Evolutionary conservation across 768 basidiomycete species (phyloP), one percentile per base, ranked within the genome.

Genomic region (Myochromella boudieri): DNA sequence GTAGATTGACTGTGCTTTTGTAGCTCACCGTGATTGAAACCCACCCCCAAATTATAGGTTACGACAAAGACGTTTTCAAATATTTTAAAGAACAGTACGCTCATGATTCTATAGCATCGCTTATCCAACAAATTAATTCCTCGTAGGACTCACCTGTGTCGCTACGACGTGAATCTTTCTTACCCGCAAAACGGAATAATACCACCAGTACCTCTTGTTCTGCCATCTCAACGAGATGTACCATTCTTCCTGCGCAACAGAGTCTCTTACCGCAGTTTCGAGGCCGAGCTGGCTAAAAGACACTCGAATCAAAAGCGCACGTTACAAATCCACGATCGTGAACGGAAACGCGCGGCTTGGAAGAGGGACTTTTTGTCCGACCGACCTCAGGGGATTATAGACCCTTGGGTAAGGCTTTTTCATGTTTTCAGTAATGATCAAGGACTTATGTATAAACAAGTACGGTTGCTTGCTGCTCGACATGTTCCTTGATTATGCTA

Each of bases 41-140:
- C 3, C 85, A 83, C 58, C 87, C 87, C 1, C 87, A 88, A 58
- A 66, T 89, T 22, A 86, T 90, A 42, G 82, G 78, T 26, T 89
- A 89, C 55, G 81, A 89, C 51, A 69, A 71, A 37, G 75, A 77
- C 4, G 82, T 85, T 5, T 82, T 77, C 57, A 71, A 80, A 45
- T 85, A 85, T 58, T 88, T 88, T 64, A 74, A 76, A 51, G 70
- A 78, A 53, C 84, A 86, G 85, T 86, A 52, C 48, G 83, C 69
- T 41, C n/a, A 6, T 42, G 21, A 11, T 8, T n/a, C 26, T 21
- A 32, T 20, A 18, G 9, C n/a, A 24, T 37, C 10, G 45, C 29
- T 11, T 39, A 9, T 21, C 20, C 1, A 32, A 29, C 52, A 14
- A 15, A 22, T n/a, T 22, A 27, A 37, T 9, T 27, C 25, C 33